Conservation (phyloP, 2,329 filamentous ascomycete genomes). For the Juglanconis sp. region DNA sequence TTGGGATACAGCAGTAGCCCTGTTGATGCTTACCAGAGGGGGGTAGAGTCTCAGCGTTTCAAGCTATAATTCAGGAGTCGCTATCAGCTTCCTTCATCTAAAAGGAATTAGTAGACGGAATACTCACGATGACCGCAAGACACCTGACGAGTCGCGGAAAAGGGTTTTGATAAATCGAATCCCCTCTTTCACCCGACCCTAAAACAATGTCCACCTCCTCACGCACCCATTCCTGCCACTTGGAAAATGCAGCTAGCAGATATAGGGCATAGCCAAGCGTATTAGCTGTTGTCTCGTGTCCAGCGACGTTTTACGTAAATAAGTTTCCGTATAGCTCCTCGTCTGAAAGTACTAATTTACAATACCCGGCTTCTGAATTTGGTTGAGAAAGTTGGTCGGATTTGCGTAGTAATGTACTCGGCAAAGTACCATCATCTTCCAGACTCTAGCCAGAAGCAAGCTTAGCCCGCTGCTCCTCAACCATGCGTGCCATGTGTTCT, state of each 20-base stretch:
- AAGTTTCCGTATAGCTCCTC: not conserved
- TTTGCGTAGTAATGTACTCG: not conserved
- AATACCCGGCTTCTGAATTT: not conserved
- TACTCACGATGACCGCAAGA: not conserved
- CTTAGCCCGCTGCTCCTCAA: not conserved
- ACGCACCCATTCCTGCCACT: not conserved
- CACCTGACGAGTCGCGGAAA: not conserved
- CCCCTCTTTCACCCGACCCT: not conserved
- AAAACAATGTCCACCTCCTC: not conserved
- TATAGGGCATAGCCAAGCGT: not conserved
- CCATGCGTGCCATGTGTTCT: not conserved
- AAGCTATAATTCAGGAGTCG: not conserved
- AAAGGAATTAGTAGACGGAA: not conserved
- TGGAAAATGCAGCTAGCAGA: not conserved
- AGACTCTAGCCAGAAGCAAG: not conserved
- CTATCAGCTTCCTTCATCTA: not conserved
- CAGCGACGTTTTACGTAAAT: not conserved
- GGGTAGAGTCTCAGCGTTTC: not conserved
- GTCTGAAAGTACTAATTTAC: not conserved
- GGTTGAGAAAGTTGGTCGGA: not conserved
- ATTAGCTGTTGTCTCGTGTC: not conserved
- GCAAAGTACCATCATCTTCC: not conserved
- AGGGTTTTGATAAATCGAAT: not conserved
- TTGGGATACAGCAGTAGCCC: not conserved
- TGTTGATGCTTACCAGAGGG: not conserved